Base-by-base conservation (phyloP, 2,329 filamentous ascomycete species). In the Grosmannia clavigera region DNA sequence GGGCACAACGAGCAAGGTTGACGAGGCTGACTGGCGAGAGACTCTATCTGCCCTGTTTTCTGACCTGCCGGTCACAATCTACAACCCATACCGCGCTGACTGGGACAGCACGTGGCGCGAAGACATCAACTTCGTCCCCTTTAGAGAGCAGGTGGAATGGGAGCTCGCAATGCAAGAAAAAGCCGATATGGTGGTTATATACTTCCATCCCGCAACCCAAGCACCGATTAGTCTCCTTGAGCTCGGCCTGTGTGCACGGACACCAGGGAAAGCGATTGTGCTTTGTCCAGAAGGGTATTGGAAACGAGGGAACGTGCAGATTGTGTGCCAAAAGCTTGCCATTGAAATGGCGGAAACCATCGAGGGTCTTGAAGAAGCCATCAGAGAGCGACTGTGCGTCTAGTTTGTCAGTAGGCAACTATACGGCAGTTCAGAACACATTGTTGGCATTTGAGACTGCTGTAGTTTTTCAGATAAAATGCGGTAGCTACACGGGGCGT, bases 151-250 rank as follows among this genome's bases (percentile, higher is more conserved):
- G 67, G 75, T 82, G 0, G 70, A 75, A 33, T 87, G 84, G 83
- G 84, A 87, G 71, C 72, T 86, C 2, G 73, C 77, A 16, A 80
- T 75, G 68, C 77, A 82, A 63, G 77, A 81, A 16, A 63, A 64
- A 1, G 80, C 80, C 0, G 75, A 78, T 65, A 66, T 86, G 6
- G 71, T 86, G 12, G 77, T 79, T 29, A 72, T 86, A 58, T 82
- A 81, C 67, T 81, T 86, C 59, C 75, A 80, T 56, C 71, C 74
- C 1, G 70, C 64, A 2, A 82, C 79, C 0, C 71, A 73, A 55
- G 81, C 81, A 6, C 81, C 82, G 0, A 75, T 86, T 27, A 83
- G 78, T 35, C 68, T 86, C 65, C 69, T 86, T 55, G 84, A 86
- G 70, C 68, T 86, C 19, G 84, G 84, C 0, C 69, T 86, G 9